These are phyloP conservation scores for Aspergillus thermomutatus DNA, from an alignment of 2,329 filamentous ascomycete species.

Conservation along the genomic window DNA sequence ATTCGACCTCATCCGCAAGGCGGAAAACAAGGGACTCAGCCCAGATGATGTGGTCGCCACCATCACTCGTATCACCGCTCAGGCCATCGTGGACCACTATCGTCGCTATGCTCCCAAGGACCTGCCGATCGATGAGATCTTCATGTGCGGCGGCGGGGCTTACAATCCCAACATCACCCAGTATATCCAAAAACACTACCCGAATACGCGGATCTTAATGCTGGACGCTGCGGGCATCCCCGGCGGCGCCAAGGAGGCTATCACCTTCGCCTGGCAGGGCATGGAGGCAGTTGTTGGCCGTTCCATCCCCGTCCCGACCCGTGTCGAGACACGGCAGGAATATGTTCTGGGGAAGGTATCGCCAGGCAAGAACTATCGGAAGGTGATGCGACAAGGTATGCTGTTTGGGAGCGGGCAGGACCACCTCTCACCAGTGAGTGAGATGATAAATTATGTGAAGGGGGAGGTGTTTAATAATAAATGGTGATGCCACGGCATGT, in stretches of 20 bases:
- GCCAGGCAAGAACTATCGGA: conserved; percentile 54
- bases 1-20: not conserved
- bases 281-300: conserved; percentile 58
- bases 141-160: conserved; percentile 43
- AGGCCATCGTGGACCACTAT: conserved; percentile 55
- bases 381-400: conserved; percentile 52
- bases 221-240: conserved; percentile 58
- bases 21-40: not conserved
- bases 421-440: conserved; percentile 46
- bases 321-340: conserved; percentile 52
- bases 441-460: conserved; percentile 36
- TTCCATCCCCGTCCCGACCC: conserved; percentile 52
- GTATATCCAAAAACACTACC: conserved; percentile 51
- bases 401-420: conserved; percentile 47
- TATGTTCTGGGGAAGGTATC: conserved; percentile 52
- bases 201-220: conserved; percentile 50
- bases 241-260: conserved; percentile 57
- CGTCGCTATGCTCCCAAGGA: conserved; percentile 48
- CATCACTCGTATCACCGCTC: conserved; percentile 54
- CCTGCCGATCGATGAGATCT: conserved; percentile 53
- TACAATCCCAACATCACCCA: conserved; percentile 46
- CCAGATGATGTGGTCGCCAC: not conserved
- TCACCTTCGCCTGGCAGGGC: conserved; percentile 60
- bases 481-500: not conserved
- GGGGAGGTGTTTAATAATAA: not conserved